These are phyloP conservation scores for Obelidium mucronatum DNA, from an alignment of 192 early-diverging fungal genomes.

Conservation along the genomic window DNA sequence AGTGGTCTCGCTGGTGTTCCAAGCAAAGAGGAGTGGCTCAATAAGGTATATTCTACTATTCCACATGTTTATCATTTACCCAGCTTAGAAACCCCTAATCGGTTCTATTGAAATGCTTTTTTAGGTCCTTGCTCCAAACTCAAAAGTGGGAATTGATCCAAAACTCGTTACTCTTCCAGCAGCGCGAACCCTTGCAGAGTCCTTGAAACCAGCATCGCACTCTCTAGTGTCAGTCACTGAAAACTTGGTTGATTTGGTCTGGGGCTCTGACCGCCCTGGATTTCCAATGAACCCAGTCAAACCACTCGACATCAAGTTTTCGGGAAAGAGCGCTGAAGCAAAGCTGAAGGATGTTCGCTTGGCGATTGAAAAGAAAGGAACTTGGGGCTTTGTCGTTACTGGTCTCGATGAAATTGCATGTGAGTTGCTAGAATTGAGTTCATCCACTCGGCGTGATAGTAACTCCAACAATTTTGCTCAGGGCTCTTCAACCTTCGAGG, in stretches of 20 bases:
- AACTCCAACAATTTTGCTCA: constrained; percentile 8
- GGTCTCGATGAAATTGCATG: constrained; percentile 95
- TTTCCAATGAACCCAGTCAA: constrained; percentile 71
- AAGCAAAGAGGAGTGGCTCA: constrained; percentile 88
- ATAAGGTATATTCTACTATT: constrained; percentile 46
- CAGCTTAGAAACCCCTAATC: neutral
- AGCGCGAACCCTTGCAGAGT: constrained; percentile 61
- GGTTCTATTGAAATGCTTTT: neutral
- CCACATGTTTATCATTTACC: neutral
- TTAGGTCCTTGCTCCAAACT: constrained; percentile 62
- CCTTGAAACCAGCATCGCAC: constrained; percentile 66
- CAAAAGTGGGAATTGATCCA: constrained; percentile 94
- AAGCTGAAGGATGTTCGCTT: constrained; percentile 79
- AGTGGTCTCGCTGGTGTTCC: constrained; percentile 85
- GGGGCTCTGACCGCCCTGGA: constrained; percentile 76
- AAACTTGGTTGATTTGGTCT: constrained; percentile 89
- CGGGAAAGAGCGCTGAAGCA: constrained; percentile 57
- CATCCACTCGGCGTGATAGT: neutral
- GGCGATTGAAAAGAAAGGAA: constrained; percentile 66
- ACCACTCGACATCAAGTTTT: constrained; percentile 73
- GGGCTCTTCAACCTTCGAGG: constrained; percentile 97
- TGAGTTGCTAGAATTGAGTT: constrained; percentile 33
- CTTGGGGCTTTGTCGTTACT: constrained; percentile 81
- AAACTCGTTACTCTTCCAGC: constrained; percentile 79
- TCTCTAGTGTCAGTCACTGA: constrained; percentile 72